A percentile compares a stretch with the other conserved stretches of the same genome.
Evolutionary conservation across 352 stramenopile genomes (phyloP).

Genomic region (Phytophthora tubulina): DNA sequence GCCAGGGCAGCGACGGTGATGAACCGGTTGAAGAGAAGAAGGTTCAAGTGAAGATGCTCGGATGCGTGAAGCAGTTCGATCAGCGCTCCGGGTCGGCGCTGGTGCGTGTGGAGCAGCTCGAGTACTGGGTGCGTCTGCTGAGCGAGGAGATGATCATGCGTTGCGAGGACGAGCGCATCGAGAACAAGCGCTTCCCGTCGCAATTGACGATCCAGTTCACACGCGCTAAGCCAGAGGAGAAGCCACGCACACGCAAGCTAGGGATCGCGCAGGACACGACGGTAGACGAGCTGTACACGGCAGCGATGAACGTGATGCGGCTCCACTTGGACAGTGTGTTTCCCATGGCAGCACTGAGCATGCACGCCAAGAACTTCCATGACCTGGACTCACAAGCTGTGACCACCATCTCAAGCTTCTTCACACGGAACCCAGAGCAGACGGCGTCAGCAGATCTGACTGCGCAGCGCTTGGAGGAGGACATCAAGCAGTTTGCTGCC

Average conservation of each 20-base stretch:
- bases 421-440: constrained; percentile 47
- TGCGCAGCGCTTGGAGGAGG: constrained; percentile 36
- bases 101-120: constrained; percentile 58
- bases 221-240: constrained; percentile 47
- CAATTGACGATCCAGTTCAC: constrained; percentile 68
- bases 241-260: constrained; percentile 61
- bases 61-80: constrained; percentile 86
- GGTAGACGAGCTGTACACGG: constrained; percentile 62
- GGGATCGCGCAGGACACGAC: constrained; percentile 66
- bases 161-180: constrained; percentile 80
- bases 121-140: constrained; percentile 82
- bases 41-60: constrained; percentile 70
- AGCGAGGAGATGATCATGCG: constrained; percentile 80
- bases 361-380: constrained; percentile 81
- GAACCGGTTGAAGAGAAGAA: constrained; percentile 83
- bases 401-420: constrained; percentile 78
- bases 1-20: constrained; percentile 69
- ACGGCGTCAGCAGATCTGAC: constrained; percentile 9
- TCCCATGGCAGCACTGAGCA: constrained; percentile 60
- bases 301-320: constrained; percentile 62
- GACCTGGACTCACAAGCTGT: constrained; percentile 48
- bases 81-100: constrained; percentile 61
- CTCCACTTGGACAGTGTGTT: constrained; percentile 65
- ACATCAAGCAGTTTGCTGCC: constrained; percentile 33
- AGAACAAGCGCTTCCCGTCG: constrained; percentile 82